Percentiles rank a stretch among this genome's conserved stretches.
phyloP scores from a whole-genome alignment of 768 basidiomycete genomes.

The Coprinopsis sp. region DNA sequence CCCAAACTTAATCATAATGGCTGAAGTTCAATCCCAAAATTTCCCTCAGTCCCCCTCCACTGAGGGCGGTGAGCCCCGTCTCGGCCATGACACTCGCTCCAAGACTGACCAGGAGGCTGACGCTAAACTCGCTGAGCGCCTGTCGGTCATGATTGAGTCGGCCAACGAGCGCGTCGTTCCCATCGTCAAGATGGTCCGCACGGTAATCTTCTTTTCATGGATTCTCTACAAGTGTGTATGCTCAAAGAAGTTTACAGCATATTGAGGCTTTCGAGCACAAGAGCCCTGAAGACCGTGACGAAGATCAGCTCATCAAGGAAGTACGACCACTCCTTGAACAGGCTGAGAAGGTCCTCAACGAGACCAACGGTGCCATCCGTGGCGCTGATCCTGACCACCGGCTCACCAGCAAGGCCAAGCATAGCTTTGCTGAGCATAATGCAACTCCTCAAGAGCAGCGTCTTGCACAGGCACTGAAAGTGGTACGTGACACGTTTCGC shows the following conservation, averaged over 20 bases:
- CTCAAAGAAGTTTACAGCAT: constrained; percentile 16
- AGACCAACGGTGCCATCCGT: constrained; percentile 31
- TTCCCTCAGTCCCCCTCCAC: background rate
- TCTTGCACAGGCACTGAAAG: constrained; percentile 33
- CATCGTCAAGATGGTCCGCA: constrained; percentile 32
- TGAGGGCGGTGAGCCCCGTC: constrained; percentile 13
- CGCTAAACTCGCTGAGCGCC: constrained; percentile 28
- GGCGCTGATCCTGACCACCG: too few relatives aligned
- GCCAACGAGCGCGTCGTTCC: constrained; percentile 27
- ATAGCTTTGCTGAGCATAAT: constrained; percentile 30
- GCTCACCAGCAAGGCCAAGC: constrained; percentile 29
- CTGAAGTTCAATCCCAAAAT: background rate
- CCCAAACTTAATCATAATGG: too few relatives aligned
- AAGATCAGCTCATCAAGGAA: constrained; percentile 29
- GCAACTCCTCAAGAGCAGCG: constrained; percentile 35
- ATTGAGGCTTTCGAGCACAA: constrained; percentile 30
- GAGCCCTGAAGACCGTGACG: constrained; percentile 33
- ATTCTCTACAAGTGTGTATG: too few relatives aligned
- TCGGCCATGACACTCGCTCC: too few relatives aligned
- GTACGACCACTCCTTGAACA: constrained; percentile 34
- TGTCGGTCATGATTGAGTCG: constrained; percentile 31
- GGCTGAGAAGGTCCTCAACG: constrained; percentile 33
- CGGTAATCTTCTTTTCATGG: constrained; percentile 15
- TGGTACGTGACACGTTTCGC: constrained; percentile 25
- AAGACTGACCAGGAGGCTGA: constrained; percentile 21